Evolutionary conservation across 495 filamentous ascomycete species (phyloP), one percentile per base, ranked within the genome.

Genomic region (Neurospora sp.): DNA sequence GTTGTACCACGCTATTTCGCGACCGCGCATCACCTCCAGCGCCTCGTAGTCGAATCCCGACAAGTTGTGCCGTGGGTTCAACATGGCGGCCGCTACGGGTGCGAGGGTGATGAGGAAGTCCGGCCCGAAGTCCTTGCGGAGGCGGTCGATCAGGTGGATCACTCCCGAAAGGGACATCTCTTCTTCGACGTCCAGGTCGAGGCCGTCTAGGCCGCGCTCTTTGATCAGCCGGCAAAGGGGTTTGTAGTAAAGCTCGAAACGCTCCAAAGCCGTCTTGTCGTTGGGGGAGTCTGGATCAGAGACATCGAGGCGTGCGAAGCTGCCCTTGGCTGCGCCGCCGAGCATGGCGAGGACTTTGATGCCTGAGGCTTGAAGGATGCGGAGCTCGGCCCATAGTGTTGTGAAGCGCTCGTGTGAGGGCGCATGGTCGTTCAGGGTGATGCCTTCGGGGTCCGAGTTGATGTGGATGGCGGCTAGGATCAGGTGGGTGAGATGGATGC

Each of bases 181-280:
- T 79, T 97, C 93, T 79, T 97, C 93, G 40, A 96, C 92, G 77
- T 97, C 93, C 4, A 97, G 87, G 79, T 97, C 93, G 3, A 97
- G 74, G 0, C 93, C 93, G 70, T 96, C 87, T 9, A 95, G 84
- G 4, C 81, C 82, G 75, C 88, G 82, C 22, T 82, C 83, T 17
- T 84, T 83, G n/a, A 96, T 81, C 65, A 92, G 82, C 20, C 86
- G 82, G 2, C 85, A 81, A 1, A 96, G 81, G 1, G 90, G 91
- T 0, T 61, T 77, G 76, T 96, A 96, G 81, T 88, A 93, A 4
- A 68, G 73, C 78, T 93, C 90, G 74, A 95, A 94, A 7, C 81
- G 42, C 3, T n/a, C 42, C 42, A n/a, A 1, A n/a, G 42, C 42
- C 17, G 42, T 44, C 42, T 44, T 44, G 8, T 44, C 42, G 8